Percentiles rank a stretch among this genome's conserved stretches.
These are phyloP conservation scores for Balansia obtecta DNA, from an alignment of 2,329 filamentous ascomycete genomes.

Conservation along the genomic window DNA sequence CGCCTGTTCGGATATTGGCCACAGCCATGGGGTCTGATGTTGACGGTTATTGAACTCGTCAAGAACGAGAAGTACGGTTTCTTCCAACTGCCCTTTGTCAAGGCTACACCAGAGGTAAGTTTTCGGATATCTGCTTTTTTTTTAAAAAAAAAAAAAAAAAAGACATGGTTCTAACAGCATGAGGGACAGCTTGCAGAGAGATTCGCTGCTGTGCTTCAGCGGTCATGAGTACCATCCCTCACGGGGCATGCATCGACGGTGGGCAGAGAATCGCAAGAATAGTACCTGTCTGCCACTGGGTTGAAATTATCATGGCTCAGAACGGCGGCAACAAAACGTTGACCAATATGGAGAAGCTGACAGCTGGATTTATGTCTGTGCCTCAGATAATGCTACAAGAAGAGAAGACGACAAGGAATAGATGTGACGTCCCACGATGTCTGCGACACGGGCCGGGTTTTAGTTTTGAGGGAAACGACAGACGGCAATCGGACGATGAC, in stretches of 20 bases:
- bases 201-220: slow-evolving; percentile 23
- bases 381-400: not conserved
- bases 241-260: not conserved
- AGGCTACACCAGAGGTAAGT: slow-evolving; percentile 72
- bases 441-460: slow-evolving; percentile 2
- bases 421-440: slow-evolving; percentile 5
- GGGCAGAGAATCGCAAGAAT: not conserved
- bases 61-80: slow-evolving; percentile 88
- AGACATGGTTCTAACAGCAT: slow-evolving; percentile 5
- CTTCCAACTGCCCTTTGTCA: slow-evolving; percentile 87
- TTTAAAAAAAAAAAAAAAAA: too few relatives aligned
- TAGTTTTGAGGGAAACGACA: slow-evolving; percentile 16
- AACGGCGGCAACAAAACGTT: not conserved
- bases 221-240: slow-evolving; percentile 13
- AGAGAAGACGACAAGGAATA: slow-evolving; percentile 6
- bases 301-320: not conserved
- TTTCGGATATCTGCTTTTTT: not conserved
- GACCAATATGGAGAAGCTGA: not conserved
- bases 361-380: not conserved
- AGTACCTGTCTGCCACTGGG: not conserved
- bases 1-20: slow-evolving; percentile 79
- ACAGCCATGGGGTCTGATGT: slow-evolving; percentile 89
- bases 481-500: not conserved
- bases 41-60: slow-evolving; percentile 76
- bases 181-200: slow-evolving; percentile 22